Evolutionary conservation across 495 filamentous ascomycete genomes (phyloP).

Genomic region (Neurospora africana): DNA sequence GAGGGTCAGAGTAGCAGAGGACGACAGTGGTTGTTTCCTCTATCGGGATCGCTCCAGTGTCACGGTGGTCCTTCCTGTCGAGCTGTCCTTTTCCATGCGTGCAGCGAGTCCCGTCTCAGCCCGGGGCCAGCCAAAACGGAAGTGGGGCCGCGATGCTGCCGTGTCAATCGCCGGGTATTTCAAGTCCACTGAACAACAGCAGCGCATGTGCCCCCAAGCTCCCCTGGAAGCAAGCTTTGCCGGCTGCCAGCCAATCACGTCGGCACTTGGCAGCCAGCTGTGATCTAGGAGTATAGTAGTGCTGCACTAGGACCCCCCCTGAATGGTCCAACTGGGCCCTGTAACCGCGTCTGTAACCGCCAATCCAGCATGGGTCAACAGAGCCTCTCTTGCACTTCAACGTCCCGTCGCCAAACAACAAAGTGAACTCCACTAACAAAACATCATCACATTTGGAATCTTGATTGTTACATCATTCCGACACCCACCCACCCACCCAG

Average conservation of each 20-base stretch:
- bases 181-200: background rate
- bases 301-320: background rate
- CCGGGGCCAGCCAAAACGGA: background rate
- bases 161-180: background rate
- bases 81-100: background rate
- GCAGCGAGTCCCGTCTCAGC: background rate
- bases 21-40: background rate
- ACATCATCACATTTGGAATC: background rate
- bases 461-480: background rate
- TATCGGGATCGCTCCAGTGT: background rate
- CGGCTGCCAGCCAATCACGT: background rate
- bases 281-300: background rate
- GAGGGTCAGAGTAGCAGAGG: background rate
- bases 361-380: background rate
- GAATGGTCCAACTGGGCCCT: background rate
- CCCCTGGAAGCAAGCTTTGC: background rate
- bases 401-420: background rate
- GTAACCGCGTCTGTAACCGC: background rate
- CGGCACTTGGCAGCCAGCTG: background rate
- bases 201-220: background rate
- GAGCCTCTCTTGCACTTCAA: background rate
- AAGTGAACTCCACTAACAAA: background rate
- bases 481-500: background rate
- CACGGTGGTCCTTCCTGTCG: background rate
- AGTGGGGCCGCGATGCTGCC: background rate